Conservation (phyloP, 164 flowering plant species). For the Protea cynaroides region DNA sequence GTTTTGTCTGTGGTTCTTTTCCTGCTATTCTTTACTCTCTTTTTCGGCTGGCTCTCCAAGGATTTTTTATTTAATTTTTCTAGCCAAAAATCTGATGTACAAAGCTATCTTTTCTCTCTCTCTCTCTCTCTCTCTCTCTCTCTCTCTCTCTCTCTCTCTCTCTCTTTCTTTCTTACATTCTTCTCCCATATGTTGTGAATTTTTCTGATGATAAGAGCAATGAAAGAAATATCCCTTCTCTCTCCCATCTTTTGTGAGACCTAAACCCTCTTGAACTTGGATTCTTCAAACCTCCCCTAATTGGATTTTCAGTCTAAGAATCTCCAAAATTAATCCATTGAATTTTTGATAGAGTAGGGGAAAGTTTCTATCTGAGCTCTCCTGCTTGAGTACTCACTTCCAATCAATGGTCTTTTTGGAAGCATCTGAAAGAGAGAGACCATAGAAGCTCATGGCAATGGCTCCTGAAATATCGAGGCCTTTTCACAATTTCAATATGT, state of each 20-base stretch:
- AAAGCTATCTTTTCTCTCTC: no score
- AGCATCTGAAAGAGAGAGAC: conserved; percentile 9
- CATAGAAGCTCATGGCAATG: conserved; percentile 19
- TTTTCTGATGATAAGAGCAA: conserved; percentile 28
- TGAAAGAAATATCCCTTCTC: not conserved
- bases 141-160: conserved; percentile 8
- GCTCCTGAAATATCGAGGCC: conserved; percentile 48
- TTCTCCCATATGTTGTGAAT: not conserved
- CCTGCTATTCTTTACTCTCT: no score
- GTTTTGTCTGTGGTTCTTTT: no score
- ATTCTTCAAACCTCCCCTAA: not conserved
- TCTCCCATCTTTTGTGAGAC: not conserved
- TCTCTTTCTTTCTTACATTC: no score
- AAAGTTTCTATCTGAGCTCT: not conserved
- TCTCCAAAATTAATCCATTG: not conserved
- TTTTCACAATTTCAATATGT: conserved; percentile 61
- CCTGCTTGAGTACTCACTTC: not conserved
- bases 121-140: no score
- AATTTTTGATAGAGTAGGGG: not conserved
- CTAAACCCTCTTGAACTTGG: not conserved
- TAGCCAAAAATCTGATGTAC: no score
- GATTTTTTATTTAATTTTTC: no score
- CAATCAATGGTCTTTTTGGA: conserved; percentile 28
- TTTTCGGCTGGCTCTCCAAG: no score
- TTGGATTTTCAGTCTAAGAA: not conserved